Base-by-base conservation (phyloP, 1,284 basidiomycete genomes). In the Meira miltonrushii region DNA sequence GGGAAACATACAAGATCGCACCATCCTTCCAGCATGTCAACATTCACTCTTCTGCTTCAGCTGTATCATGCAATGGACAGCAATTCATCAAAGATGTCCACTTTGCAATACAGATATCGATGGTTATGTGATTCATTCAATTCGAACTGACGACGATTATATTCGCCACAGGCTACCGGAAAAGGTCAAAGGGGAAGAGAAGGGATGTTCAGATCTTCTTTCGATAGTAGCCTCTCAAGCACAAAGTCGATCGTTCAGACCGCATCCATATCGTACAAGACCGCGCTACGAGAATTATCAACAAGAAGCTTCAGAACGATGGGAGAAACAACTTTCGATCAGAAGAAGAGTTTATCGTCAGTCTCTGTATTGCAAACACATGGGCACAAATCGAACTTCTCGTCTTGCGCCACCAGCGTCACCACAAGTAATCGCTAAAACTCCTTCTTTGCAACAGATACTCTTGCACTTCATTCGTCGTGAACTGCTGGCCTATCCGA, bases 41-140 rank as follows among this genome's bases (percentile, higher is more conserved):
- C 78, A 78, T 41, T 66, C 68, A n/a, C 65, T 67, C 25, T 79
- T 78, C 62, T 79, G 78, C 72, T 78, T 75, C 37, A 50, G 48
- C 10, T 78, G 78, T 59, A 77, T 79, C 50, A 41, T 71, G 1
- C 65, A 69, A 1, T 79, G 78, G 78, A 39, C 37, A 19, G 38
- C 21, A n/a, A 59, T 62, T 1, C 74, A 74, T 57, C 67, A 65
- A 11, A 67, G 72, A 19, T 79, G 78, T 66, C 78, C 78, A 0
- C 62, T 79, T 2, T 79, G 78, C 50, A 64, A 66, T 38, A 54
- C 63, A 7, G 54, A 54, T 1, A 67, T 79, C 2, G 72, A 70
- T 13, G 60, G 68, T 1, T 61, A 65, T 46, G 52, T 78, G 13
- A 66, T 76, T 41, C 71, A 76, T 57, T 62, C 62, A 43, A 69